Evolutionary conservation across 176 grass and related monocot species (phyloP).

Genomic region (Lolium multiflorum): DNA sequence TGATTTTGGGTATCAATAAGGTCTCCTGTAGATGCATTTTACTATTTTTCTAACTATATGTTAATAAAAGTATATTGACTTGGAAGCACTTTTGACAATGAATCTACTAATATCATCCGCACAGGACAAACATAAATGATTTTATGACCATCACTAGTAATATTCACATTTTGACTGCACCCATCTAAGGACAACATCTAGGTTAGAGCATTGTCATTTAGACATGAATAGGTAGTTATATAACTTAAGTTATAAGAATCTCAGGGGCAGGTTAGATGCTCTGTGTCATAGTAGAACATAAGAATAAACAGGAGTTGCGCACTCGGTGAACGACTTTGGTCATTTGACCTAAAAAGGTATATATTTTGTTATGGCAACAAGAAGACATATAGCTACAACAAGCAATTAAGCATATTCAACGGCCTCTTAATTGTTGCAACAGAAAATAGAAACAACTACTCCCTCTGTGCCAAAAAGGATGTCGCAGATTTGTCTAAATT

Average conservation of each 20-base stretch:
- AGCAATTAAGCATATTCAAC: constrained; percentile 28
- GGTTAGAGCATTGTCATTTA: not conserved
- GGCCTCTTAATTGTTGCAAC: not conserved
- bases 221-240: not conserved
- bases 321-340: not conserved
- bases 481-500: too few relatives aligned
- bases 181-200: not conserved
- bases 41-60: not conserved
- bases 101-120: not conserved
- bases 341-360: constrained; percentile 16
- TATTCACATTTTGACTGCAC: not conserved
- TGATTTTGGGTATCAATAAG: not conserved
- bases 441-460: constrained; percentile 22
- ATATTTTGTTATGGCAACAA: not conserved
- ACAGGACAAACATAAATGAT: not conserved
- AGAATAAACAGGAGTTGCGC: constrained; percentile 12
- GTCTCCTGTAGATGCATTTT: not conserved
- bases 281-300: constrained; percentile 1
- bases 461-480: too few relatives aligned
- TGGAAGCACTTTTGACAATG: not conserved
- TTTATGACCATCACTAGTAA: not conserved
- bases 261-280: not conserved
- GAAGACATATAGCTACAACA: constrained; percentile 1
- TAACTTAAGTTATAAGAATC: not conserved
- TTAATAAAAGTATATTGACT: not conserved